Evolutionary conservation across 805 yeast species (phyloP).

Genomic region (Cyberlindnera veronae): DNA sequence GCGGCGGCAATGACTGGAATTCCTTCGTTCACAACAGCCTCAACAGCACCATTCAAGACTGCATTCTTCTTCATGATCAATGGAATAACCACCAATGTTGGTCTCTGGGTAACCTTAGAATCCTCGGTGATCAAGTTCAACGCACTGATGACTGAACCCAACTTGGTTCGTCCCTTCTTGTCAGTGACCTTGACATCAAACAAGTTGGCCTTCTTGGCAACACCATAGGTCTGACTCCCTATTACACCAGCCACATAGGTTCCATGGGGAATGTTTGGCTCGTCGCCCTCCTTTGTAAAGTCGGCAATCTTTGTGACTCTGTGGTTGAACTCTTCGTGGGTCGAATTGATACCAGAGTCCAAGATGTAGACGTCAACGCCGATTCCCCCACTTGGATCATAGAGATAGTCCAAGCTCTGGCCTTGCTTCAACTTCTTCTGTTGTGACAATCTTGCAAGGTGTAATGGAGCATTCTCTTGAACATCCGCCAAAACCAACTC

Average conservation of each 20-base stretch:
- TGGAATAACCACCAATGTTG: constrained; percentile 38
- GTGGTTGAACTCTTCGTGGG: constrained; percentile 42
- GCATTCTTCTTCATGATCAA: constrained; percentile 35
- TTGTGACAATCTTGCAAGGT: constrained; percentile 41
- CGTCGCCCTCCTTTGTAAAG: constrained; percentile 33
- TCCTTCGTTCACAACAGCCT: constrained; percentile 39
- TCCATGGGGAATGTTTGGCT: constrained; percentile 47
- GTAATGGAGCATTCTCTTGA: constrained; percentile 42
- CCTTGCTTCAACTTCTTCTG: constrained; percentile 22
- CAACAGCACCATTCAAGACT: constrained; percentile 42
- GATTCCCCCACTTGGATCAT: constrained; percentile 40
- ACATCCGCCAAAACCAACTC: constrained; percentile 34
- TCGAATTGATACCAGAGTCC: constrained; percentile 36
- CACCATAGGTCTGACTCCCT: constrained; percentile 50
- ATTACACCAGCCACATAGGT: constrained; percentile 54
- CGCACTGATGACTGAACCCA: constrained; percentile 34
- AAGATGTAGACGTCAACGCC: constrained; percentile 37
- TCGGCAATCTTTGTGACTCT: constrained; percentile 43
- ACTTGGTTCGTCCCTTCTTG: constrained; percentile 33
- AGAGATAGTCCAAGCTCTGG: constrained; percentile 36
- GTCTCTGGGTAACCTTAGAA: constrained; percentile 31
- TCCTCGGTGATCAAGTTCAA: constrained; percentile 29
- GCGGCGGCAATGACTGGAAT: constrained; percentile 48
- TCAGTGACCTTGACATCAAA: constrained; percentile 43
- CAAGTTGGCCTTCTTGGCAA: constrained; percentile 42